phyloP scores from a whole-genome alignment of 495 filamentous ascomycete genomes.

The Achaetomiella virescens region DNA sequence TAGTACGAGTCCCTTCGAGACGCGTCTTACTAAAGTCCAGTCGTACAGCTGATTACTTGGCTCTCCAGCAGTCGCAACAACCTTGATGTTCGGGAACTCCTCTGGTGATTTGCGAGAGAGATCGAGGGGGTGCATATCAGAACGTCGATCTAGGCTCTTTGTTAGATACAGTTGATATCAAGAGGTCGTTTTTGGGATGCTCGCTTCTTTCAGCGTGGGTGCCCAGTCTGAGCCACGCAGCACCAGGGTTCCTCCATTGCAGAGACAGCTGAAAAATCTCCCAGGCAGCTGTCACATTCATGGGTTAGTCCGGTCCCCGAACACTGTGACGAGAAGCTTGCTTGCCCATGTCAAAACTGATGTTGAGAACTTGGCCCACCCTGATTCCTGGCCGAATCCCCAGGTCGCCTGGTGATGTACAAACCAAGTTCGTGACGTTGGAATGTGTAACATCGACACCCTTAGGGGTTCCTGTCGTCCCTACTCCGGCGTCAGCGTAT shows the following conservation, averaged over 20 bases:
- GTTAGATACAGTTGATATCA: neutral
- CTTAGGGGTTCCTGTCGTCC: constrained; percentile 37
- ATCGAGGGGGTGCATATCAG: constrained; percentile 36
- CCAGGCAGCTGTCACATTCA: constrained; percentile 28
- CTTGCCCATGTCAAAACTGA: constrained; percentile 40
- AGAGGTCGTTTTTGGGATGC: neutral
- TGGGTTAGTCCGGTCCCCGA: neutral
- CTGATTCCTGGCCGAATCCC: constrained; percentile 32
- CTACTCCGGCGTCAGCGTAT: neutral
- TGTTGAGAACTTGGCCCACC: constrained; percentile 32
- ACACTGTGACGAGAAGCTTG: neutral
- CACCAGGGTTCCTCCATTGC: constrained; percentile 34
- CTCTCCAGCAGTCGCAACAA: constrained; percentile 29
- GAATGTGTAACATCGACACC: constrained; percentile 35
- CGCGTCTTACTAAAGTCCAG: neutral
- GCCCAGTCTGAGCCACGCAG: constrained; percentile 2
- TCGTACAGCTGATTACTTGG: constrained; percentile 24
- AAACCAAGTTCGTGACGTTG: constrained; percentile 29
- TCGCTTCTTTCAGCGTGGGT: neutral
- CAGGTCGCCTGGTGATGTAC: constrained; percentile 28
- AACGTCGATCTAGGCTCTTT: constrained; percentile 17
- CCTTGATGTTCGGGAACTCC: constrained; percentile 33
- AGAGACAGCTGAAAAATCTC: constrained; percentile 34
- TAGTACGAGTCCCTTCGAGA: too few relatives aligned
- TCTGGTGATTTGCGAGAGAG: constrained; percentile 15